phyloP scores from a whole-genome alignment of 441 rosid species.

The Monsonia emarginata region DNA sequence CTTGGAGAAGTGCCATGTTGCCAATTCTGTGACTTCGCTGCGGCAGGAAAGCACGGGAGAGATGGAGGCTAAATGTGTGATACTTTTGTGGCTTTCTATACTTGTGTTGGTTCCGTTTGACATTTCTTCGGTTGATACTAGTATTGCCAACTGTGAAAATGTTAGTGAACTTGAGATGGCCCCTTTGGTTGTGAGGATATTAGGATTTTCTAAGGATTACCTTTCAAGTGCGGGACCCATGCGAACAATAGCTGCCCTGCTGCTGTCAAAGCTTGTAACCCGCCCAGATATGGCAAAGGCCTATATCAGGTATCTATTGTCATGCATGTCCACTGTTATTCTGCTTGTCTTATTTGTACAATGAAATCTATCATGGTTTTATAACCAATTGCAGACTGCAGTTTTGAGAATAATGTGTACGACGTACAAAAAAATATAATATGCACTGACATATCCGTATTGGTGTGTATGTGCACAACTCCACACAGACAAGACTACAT shows the following conservation, averaged over 20 bases:
- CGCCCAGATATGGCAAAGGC: slow-evolving; percentile 87
- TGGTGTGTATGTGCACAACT: too few relatives aligned
- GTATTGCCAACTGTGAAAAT: slow-evolving; percentile 38
- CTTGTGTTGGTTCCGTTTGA: slow-evolving; percentile 92
- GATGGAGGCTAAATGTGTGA: slow-evolving; percentile 87
- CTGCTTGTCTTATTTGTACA: background rate
- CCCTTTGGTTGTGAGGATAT: slow-evolving; percentile 63
- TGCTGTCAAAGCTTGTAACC: slow-evolving; percentile 70
- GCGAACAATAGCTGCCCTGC: slow-evolving; percentile 74
- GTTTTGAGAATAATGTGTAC: too few relatives aligned
- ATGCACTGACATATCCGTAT: background rate
- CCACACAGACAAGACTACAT: background rate
- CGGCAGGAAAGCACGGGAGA: slow-evolving; percentile 92
- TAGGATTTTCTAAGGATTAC: slow-evolving; percentile 69
- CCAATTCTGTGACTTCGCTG: slow-evolving; percentile 41
- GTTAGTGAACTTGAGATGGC: slow-evolving; percentile 40
- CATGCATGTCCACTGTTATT: background rate
- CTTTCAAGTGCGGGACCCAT: slow-evolving; percentile 83
- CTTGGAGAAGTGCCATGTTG: slow-evolving; percentile 63
- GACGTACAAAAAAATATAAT: too few relatives aligned
- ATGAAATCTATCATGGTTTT: background rate
- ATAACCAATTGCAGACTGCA: too few relatives aligned
- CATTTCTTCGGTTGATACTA: slow-evolving; percentile 78
- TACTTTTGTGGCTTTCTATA: slow-evolving; percentile 84
- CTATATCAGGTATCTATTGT: slow-evolving; percentile 45